A percentile compares a stretch with the other conserved stretches of the same genome.
Evolutionary conservation across 1,284 basidiomycete species (phyloP).

Genomic region (Leccinum fuscescens): DNA sequence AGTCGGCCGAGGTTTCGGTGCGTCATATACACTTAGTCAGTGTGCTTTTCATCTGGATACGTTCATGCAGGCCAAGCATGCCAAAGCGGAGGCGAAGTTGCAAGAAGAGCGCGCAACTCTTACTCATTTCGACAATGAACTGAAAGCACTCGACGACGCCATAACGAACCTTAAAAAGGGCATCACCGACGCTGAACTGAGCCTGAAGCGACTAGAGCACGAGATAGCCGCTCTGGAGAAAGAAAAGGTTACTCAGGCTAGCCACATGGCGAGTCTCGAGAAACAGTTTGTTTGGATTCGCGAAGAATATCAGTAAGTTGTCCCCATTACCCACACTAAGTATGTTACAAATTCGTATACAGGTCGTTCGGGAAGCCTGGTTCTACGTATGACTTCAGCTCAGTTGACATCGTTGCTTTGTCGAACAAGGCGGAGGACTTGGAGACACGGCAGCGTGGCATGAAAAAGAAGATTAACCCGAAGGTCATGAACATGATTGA

Average conservation of each 20-base stretch:
- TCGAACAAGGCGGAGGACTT: slow-evolving; percentile 74
- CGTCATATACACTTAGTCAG: background rate
- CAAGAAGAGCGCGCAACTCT: slow-evolving; percentile 84
- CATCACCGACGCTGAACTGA: slow-evolving; percentile 71
- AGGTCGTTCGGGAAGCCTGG: slow-evolving; percentile 83
- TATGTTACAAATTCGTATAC: slow-evolving; percentile 4
- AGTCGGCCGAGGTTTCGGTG: slow-evolving; percentile 58
- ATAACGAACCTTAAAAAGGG: slow-evolving; percentile 82
- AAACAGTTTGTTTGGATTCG: slow-evolving; percentile 86
- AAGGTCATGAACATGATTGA: slow-evolving; percentile 98
- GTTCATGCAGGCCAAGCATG: slow-evolving; percentile 48
- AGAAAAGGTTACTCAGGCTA: slow-evolving; percentile 50
- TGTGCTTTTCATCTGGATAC: background rate
- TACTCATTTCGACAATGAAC: slow-evolving; percentile 84
- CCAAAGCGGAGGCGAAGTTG: slow-evolving; percentile 71
- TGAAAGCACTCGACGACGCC: slow-evolving; percentile 77
- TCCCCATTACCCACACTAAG: background rate
- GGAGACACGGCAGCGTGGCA: slow-evolving; percentile 77
- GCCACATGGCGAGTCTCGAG: slow-evolving; percentile 63
- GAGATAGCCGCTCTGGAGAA: slow-evolving; percentile 49
- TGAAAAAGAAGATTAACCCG: slow-evolving; percentile 95
- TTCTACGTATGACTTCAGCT: slow-evolving; percentile 81
- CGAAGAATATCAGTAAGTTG: slow-evolving; percentile 73
- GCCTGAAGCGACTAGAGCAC: slow-evolving; percentile 59
- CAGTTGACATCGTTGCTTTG: slow-evolving; percentile 67